Base-by-base conservation (phyloP, 441 rosid genomes). In the Monsonia emarginata region DNA sequence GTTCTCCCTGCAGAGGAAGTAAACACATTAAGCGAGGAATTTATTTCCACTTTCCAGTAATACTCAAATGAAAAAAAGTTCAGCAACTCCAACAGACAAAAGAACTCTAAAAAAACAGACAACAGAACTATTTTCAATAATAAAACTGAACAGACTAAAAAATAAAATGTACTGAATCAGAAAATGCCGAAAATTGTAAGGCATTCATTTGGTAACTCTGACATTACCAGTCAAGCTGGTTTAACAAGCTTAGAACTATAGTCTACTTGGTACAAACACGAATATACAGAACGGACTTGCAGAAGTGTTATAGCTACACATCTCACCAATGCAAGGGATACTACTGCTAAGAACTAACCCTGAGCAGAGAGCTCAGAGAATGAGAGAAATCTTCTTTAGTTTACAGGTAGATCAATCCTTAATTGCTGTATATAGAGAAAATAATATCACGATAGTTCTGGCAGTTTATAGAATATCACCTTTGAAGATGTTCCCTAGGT, bases 1-100 rank as follows among this genome's bases (percentile, higher is more conserved):
- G 78, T 78, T 75, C 74, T 89, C 97, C 97, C 99, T 95, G 74
- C 64, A 76, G 24, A 72, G 69, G 30, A 68, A 67, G 42, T 60
- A 14, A 60, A 22, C 18, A 38, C 13, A 34, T 25, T 67, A 36
- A 54, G 22, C 19, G 46, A 16, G 58, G 10, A 60, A 65, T 22
- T 19, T 59, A n/a, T 32, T n/a, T 40, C 16, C 2, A 61, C 14
- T 32, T n/a, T 40, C 16, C 2, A 61, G 32, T 14, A 24, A 54
- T 25, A n/a, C 4, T 25, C 24, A 28, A 69, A 38, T 8, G 13
- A 6, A 1, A 68, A 42, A 34, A 3, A 34, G n/a, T n/a, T 19
- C 54, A 60, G 14, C 62, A 61, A 61, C 66, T 34, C 6, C 25
- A 40, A 42, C 5, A 44, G 63, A 21, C 22, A 63, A 65, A 61